A percentile compares a stretch with the other conserved stretches of the same genome.
phyloP scores from a whole-genome alignment of 345 rosid species.

The Eucalyptus decipiens region DNA sequence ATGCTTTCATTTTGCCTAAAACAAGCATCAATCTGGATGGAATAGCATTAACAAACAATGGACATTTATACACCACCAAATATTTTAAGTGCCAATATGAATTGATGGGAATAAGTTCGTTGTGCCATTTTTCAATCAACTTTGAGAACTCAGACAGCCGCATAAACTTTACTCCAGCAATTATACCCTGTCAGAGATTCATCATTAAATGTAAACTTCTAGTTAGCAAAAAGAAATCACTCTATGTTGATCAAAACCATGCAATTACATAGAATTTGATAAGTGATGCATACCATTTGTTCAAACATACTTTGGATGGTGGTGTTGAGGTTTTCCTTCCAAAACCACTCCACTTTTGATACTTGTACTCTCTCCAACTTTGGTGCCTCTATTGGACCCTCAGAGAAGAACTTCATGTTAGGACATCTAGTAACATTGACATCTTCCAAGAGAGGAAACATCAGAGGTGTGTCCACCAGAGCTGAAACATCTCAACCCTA shows the following conservation, averaged over 20 bases:
- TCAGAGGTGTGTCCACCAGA: rapidly evolving
- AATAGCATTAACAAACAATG: not conserved
- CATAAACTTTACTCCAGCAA: not conserved
- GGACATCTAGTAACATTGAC: not conserved
- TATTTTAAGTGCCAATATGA: not conserved
- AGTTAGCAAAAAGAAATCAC: not conserved
- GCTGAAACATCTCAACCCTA: not conserved
- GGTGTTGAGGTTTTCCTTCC: not conserved
- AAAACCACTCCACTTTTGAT: not conserved
- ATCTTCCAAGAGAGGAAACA: not conserved
- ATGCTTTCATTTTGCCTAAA: not conserved
- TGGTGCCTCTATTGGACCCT: not conserved
- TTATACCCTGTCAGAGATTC: not conserved
- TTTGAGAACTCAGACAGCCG: not conserved
- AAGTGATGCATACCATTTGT: not conserved
- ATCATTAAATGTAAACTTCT: rapidly evolving
- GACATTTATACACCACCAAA: not conserved
- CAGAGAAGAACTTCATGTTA: not conserved
- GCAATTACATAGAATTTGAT: not conserved
- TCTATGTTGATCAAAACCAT: not conserved
- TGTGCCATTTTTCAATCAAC: not conserved
- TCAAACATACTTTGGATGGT: not conserved
- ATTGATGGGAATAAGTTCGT: not conserved
- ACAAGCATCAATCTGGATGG: not conserved
- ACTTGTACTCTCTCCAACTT: not conserved